Conservation (phyloP, 2,329 filamentous ascomycete species). For the Ophiocordyceps robertsii region DNA sequence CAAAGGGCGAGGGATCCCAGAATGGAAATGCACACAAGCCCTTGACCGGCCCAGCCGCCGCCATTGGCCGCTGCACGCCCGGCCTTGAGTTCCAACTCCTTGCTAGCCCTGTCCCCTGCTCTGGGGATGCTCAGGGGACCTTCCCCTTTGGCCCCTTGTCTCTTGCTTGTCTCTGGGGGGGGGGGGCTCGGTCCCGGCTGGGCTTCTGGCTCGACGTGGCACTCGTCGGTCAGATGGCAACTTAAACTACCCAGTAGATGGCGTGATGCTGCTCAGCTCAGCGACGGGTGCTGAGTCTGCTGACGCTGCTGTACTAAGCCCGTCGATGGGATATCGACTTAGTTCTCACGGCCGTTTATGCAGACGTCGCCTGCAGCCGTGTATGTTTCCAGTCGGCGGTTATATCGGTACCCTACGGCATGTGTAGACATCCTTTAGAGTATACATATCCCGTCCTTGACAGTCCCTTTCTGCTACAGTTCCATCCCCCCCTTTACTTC, state of each 20-base stretch:
- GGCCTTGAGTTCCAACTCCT: background rate
- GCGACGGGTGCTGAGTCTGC: background rate
- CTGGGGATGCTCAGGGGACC: background rate
- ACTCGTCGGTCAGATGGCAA: no score
- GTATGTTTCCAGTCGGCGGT: background rate
- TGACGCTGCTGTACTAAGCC: background rate
- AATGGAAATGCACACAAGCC: background rate
- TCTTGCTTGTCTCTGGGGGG: no score
- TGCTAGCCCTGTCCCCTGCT: background rate
- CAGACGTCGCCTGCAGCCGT: background rate
- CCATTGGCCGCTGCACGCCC: background rate
- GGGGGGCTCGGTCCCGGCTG: no score
- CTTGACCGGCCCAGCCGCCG: background rate
- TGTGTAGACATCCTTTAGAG: no score
- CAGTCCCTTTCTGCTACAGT: no score
- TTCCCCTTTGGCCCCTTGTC: background rate
- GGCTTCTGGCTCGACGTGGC: no score
- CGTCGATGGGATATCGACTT: background rate
- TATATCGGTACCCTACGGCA: no score
- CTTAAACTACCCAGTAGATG: background rate
- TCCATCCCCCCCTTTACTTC: no score
- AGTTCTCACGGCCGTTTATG: background rate
- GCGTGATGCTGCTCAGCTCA: background rate
- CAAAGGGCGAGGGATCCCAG: no score
- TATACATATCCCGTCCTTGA: no score